Evolutionary conservation across 2,329 filamentous ascomycete species (phyloP).

Genomic region (Calonectria leucothoes): DNA sequence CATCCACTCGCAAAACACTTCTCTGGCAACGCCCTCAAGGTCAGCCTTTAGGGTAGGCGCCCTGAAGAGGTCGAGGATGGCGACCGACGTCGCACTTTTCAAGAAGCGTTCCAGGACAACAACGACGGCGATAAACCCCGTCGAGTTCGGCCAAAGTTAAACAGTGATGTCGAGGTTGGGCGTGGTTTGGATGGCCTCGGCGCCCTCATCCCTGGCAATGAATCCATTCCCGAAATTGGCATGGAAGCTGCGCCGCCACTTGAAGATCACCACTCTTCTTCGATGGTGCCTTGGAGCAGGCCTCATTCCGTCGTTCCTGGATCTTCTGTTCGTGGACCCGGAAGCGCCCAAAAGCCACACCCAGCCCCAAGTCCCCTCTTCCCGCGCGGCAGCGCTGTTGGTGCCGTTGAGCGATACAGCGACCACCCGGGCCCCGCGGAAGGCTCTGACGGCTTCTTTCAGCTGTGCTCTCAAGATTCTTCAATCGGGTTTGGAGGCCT

Average conservation of each 20-base stretch:
- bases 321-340: conserved; percentile 56
- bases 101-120: conserved; percentile 57
- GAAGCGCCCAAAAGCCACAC: conserved; percentile 49
- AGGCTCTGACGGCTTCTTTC: conserved; percentile 48
- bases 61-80: conserved; percentile 32
- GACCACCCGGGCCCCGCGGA: conserved; percentile 51
- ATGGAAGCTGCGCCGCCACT: conserved; percentile 75
- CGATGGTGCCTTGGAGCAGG: conserved; percentile 65
- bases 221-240: conserved; percentile 71
- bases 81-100: conserved; percentile 54
- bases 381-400: conserved; percentile 48
- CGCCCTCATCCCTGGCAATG: conserved; percentile 49
- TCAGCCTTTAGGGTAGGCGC: conserved; percentile 41
- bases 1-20: conserved; percentile 58
- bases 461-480: conserved; percentile 44
- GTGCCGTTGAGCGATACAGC: conserved; percentile 60
- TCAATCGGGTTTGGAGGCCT: conserved; percentile 43
- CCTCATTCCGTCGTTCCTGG: conserved; percentile 57
- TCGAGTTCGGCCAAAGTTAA: conserved; percentile 52
- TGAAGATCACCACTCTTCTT: conserved; percentile 71
- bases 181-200: conserved; percentile 40
- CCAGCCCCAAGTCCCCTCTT: conserved; percentile 53
- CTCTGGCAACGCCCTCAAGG: conserved; percentile 58
- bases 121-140: conserved; percentile 48
- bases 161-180: conserved; percentile 44